phyloP scores from a whole-genome alignment of 495 filamentous ascomycete genomes.

The Monascus purpureus region DNA sequence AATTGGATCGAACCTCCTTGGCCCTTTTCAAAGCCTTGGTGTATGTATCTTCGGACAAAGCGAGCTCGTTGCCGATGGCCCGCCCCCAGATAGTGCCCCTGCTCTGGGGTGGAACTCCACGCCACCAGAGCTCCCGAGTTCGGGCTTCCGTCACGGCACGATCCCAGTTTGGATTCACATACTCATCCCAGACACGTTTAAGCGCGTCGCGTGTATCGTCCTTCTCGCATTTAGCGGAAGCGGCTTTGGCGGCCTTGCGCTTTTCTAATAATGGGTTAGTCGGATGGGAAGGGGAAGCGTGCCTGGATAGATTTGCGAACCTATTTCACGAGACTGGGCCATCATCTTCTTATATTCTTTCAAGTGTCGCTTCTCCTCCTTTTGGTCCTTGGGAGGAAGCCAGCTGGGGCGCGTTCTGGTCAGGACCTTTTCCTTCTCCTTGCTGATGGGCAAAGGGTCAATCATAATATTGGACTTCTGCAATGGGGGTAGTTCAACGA shows the following conservation, averaged over 20 bases:
- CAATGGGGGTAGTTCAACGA: slow-evolving; percentile 62
- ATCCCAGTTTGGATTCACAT: slow-evolving; percentile 79
- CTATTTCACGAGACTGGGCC: slow-evolving; percentile 60
- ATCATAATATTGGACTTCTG: slow-evolving; percentile 87
- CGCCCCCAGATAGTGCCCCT: slow-evolving; percentile 75
- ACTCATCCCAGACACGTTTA: slow-evolving; percentile 72
- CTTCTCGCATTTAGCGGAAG: slow-evolving; percentile 41
- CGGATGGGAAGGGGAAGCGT: too few species aligned
- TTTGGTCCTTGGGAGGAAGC: slow-evolving; percentile 87
- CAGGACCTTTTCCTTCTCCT: slow-evolving; percentile 89
- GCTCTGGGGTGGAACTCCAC: slow-evolving; percentile 65
- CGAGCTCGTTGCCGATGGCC: slow-evolving; percentile 82
- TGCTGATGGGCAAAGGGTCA: slow-evolving; percentile 86
- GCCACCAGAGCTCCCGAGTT: slow-evolving; percentile 89
- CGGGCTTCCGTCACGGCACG: slow-evolving; percentile 54
- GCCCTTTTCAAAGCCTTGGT: slow-evolving; percentile 65
- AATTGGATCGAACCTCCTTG: slow-evolving; percentile 43
- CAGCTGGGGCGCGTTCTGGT: slow-evolving; percentile 86
- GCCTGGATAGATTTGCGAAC: too few species aligned
- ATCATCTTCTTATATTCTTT: slow-evolving; percentile 93
- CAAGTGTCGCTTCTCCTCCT: slow-evolving; percentile 82
- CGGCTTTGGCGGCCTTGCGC: slow-evolving; percentile 32
- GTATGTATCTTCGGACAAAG: slow-evolving; percentile 61
- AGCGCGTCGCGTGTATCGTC: slow-evolving; percentile 51
- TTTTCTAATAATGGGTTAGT: slow-evolving; percentile 21